Conservation (phyloP, 768 basidiomycete species). For the Termitomyces sp. region DNA sequence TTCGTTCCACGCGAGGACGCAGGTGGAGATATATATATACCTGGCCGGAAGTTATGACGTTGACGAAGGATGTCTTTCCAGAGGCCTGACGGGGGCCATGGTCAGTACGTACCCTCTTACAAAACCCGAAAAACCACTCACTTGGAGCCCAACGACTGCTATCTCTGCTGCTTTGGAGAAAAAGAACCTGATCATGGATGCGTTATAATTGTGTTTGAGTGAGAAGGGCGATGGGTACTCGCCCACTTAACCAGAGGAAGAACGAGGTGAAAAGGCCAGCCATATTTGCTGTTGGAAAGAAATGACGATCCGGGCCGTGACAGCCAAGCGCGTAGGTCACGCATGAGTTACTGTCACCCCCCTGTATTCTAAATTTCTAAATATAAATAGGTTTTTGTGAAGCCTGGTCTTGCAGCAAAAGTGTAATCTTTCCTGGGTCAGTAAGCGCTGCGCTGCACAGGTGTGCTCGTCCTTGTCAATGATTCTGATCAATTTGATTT, state of each 20-base stretch:
- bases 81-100: conserved; percentile 54
- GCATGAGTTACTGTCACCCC: not conserved
- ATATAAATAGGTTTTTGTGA: not conserved
- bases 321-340: not conserved
- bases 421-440: no score
- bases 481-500: no score
- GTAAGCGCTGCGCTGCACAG: no score
- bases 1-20: not conserved
- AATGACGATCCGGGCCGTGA: conserved; percentile 1
- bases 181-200: conserved; percentile 50
- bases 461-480: no score
- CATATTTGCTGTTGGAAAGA: conserved; percentile 22
- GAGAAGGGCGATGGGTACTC: not conserved
- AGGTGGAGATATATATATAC: conserved; percentile 33
- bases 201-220: not conserved
- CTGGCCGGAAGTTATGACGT: conserved; percentile 85
- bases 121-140: conserved; percentile 16
- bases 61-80: conserved; percentile 92
- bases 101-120: not conserved
- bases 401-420: no score
- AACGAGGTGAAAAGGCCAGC: conserved; percentile 34
- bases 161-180: conserved; percentile 86
- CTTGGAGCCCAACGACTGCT: conserved; percentile 89
- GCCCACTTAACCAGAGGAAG: conserved; percentile 44
- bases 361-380: not conserved